Conservation (phyloP, 495 filamentous ascomycete genomes). For the Extremus antarcticus region DNA sequence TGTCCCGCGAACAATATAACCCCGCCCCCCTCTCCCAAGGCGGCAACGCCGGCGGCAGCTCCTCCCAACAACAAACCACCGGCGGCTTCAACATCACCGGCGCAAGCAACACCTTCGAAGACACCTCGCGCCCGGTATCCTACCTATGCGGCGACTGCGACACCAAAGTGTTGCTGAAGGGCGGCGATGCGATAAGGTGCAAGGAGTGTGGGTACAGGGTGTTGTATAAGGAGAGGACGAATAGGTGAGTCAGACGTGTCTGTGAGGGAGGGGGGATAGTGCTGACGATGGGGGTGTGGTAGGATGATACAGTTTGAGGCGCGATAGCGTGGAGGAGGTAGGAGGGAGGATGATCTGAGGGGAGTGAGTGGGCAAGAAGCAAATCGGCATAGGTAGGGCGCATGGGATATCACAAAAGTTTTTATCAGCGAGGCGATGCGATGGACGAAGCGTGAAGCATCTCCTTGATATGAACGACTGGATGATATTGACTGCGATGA, state of each 20-base stretch:
- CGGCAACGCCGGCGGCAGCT: not conserved
- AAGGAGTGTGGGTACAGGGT: conserved; percentile 94
- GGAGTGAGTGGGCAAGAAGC: not conserved
- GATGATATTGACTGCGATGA: no score
- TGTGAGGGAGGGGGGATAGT: conserved; percentile 3
- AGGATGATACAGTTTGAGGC: conserved; percentile 98
- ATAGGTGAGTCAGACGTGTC: conserved; percentile 53
- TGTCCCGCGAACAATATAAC: conserved; percentile 20
- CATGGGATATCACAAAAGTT: no score
- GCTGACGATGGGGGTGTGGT: conserved; percentile 26
- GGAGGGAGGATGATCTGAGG: not conserved
- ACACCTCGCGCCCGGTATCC: conserved; percentile 42
- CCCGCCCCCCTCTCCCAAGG: conserved; percentile 7
- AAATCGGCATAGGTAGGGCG: no score
- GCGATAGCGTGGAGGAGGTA: conserved; percentile 38
- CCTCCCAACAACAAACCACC: not conserved
- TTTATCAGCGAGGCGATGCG: not conserved
- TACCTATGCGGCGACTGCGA: conserved; percentile 96
- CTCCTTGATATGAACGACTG: no score
- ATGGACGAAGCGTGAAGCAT: not conserved
- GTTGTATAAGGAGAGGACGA: conserved; percentile 94
- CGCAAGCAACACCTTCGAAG: conserved; percentile 24
- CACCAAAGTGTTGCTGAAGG: conserved; percentile 64
- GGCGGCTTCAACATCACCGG: conserved; percentile 16
- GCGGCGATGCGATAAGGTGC: conserved; percentile 82